A percentile compares a stretch with the other conserved stretches of the same genome.
These are phyloP conservation scores for Cryptococcus amylolentus DNA, from an alignment of 1,284 basidiomycete species.

Conservation along the genomic window DNA sequence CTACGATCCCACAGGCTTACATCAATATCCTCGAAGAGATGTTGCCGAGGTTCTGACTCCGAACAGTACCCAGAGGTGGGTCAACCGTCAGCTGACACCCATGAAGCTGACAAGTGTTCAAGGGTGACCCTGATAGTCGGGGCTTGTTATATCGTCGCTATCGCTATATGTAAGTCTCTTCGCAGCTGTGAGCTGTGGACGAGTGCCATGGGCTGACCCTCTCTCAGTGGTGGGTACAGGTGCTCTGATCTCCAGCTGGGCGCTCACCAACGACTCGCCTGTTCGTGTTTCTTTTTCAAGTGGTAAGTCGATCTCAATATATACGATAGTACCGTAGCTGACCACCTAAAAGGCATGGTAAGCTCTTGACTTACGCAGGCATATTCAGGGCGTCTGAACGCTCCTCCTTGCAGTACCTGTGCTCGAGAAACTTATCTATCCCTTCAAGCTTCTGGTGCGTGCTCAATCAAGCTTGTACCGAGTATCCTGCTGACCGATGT, in stretches of 20 bases:
- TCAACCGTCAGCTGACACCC: background rate
- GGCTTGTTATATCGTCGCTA: slow-evolving; percentile 36
- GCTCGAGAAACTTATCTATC: slow-evolving; percentile 66
- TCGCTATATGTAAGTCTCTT: slow-evolving; percentile 35
- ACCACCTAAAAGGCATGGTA: slow-evolving; percentile 23
- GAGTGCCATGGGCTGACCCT: background rate
- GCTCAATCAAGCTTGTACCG: background rate
- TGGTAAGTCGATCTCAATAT: slow-evolving; percentile 6
- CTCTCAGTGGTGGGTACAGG: slow-evolving; percentile 12
- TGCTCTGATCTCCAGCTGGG: background rate
- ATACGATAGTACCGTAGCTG: background rate
- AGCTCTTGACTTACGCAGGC: slow-evolving; percentile 1
- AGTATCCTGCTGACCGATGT: slow-evolving; percentile 2
- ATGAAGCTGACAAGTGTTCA: background rate
- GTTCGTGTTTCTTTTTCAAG: slow-evolving; percentile 10
- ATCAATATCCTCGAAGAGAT: slow-evolving; percentile 11
- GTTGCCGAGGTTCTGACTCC: slow-evolving; percentile 10
- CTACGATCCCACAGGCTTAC: background rate
- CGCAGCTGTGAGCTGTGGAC: background rate
- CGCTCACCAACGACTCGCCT: background rate
- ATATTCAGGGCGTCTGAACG: background rate
- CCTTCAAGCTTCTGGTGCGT: slow-evolving; percentile 71
- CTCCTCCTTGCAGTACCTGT: slow-evolving; percentile 28
- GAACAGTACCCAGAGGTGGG: slow-evolving; percentile 16
- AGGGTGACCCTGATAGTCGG: slow-evolving; percentile 44